A percentile compares a stretch with the other conserved stretches of the same genome.
These are phyloP conservation scores for Funneliformis geosporum DNA, from an alignment of 192 early-diverging fungal genomes.

Conservation along the genomic window DNA sequence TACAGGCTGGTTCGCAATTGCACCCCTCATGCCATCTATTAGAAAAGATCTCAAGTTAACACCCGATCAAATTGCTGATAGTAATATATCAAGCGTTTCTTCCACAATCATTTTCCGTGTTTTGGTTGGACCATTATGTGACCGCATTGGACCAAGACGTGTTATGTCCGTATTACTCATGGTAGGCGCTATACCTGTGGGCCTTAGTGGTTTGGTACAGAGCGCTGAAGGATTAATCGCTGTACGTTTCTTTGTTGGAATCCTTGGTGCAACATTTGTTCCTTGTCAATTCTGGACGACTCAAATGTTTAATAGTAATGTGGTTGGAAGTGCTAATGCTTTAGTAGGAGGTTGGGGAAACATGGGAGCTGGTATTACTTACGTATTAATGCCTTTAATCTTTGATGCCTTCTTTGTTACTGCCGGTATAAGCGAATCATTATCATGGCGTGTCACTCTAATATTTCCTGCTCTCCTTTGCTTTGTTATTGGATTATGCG, in stretches of 20 bases:
- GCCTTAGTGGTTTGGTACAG: slow-evolving; percentile 46
- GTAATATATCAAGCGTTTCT: slow-evolving; percentile 55
- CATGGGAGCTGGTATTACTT: slow-evolving; percentile 65
- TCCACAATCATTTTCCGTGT: slow-evolving; percentile 60
- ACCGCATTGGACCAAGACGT: slow-evolving; percentile 45
- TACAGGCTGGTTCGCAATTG: slow-evolving; percentile 62
- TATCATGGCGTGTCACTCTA: slow-evolving; percentile 55
- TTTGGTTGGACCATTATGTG: slow-evolving; percentile 47
- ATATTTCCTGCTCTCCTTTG: slow-evolving; percentile 43
- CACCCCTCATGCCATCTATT: slow-evolving; percentile 60
- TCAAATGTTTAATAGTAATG: slow-evolving; percentile 52
- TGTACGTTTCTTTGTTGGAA: slow-evolving; percentile 58
- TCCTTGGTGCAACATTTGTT: slow-evolving; percentile 68
- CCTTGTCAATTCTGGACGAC: slow-evolving; percentile 75
- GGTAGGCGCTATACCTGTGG: slow-evolving; percentile 58
- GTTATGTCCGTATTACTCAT: slow-evolving; percentile 60
- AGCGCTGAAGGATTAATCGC: slow-evolving; percentile 52
- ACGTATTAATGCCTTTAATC: slow-evolving; percentile 60
- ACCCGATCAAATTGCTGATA: slow-evolving; percentile 42
- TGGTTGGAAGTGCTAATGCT: slow-evolving; percentile 72
- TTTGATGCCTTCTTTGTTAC: slow-evolving; percentile 40
- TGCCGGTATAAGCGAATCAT: slow-evolving; percentile 29
- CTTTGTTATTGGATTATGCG: slow-evolving; percentile 36
- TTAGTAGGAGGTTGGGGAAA: slow-evolving; percentile 71
- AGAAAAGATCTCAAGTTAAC: slow-evolving; percentile 54